These are phyloP conservation scores for Sporodiniella umbellata DNA, from an alignment of 371 early-diverging fungal genomes.

Conservation along the genomic window DNA sequence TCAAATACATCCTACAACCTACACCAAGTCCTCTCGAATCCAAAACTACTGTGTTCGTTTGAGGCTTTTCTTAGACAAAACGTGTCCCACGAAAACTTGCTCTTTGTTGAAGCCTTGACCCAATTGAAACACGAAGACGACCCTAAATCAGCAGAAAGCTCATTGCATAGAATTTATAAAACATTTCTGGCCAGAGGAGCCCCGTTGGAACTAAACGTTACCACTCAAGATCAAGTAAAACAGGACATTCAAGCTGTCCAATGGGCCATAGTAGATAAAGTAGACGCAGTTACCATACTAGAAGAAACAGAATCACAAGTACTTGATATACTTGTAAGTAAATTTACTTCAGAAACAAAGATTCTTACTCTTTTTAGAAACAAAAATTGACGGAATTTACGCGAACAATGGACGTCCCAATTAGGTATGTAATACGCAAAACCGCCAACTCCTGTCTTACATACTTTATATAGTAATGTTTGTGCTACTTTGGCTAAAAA, in stretches of 20 bases:
- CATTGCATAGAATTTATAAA: conserved; percentile 28
- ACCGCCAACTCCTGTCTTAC: too few relatives aligned
- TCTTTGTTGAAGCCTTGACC: conserved; percentile 25
- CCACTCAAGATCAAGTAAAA: conserved; percentile 26
- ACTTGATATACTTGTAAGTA: conserved; percentile 27
- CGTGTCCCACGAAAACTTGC: conserved; percentile 24
- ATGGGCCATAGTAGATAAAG: conserved; percentile 25
- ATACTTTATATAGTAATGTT: not conserved
- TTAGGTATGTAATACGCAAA: conserved; percentile 14
- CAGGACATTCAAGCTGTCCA: conserved; percentile 19
- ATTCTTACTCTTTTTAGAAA: conserved; percentile 10
- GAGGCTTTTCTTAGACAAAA: conserved; percentile 23
- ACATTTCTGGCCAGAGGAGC: conserved; percentile 25
- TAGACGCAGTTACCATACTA: conserved; percentile 21
- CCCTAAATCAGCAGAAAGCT: conserved; percentile 16
- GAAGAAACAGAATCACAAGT: conserved; percentile 29
- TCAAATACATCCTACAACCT: conserved; percentile 6
- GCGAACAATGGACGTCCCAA: conserved; percentile 18
- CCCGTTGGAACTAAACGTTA: conserved; percentile 21
- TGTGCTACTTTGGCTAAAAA: conserved; percentile 9
- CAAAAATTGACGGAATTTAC: conserved; percentile 15
- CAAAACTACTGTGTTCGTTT: conserved; percentile 22
- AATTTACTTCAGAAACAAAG: not conserved
- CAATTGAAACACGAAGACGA: conserved; percentile 25
- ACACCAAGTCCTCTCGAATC: conserved; percentile 25